Conservation (phyloP, 768 basidiomycete species). For the Lactarius evosmus region DNA sequence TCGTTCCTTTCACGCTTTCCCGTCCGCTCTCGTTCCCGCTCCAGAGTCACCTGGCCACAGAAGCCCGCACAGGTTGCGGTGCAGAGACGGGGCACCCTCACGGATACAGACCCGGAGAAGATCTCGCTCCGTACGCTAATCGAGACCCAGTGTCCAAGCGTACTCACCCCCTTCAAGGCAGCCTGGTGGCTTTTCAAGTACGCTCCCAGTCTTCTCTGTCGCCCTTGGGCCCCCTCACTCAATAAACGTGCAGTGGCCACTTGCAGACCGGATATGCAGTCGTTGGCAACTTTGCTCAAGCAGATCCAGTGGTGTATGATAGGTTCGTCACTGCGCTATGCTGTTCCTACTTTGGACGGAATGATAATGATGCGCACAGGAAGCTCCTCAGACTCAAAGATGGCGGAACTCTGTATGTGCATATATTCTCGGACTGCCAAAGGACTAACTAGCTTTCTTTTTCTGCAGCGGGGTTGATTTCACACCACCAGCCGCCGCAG, state of each 20-base stretch:
- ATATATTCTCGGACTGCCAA: background rate
- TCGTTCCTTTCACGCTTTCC: background rate
- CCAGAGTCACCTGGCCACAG: constrained; percentile 16
- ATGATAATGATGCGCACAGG: constrained; percentile 35
- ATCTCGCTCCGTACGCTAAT: constrained; percentile 31
- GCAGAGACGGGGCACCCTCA: background rate
- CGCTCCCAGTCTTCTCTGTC: background rate
- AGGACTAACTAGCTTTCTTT: background rate
- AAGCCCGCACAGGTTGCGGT: constrained; percentile 6
- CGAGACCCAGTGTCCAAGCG: constrained; percentile 32
- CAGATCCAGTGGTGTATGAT: constrained; percentile 53
- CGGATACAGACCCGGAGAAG: constrained; percentile 9
- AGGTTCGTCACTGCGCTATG: constrained; percentile 38
- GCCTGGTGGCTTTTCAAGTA: constrained; percentile 36
- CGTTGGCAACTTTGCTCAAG: constrained; percentile 55
- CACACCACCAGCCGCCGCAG: constrained; percentile 39
- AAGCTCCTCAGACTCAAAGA: constrained; percentile 49
- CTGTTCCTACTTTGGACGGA: background rate
- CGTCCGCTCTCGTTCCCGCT: background rate
- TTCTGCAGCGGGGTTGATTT: constrained; percentile 57
- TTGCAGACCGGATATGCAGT: constrained; percentile 62
- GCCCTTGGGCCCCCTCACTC: background rate
- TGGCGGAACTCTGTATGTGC: constrained; percentile 62
- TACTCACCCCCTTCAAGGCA: constrained; percentile 31
- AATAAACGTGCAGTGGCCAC: constrained; percentile 41